Percentiles rank a stretch among this genome's conserved stretches.
Evolutionary conservation across 2,329 filamentous ascomycete species (phyloP).

Genomic region (Ascochyta rabiei): DNA sequence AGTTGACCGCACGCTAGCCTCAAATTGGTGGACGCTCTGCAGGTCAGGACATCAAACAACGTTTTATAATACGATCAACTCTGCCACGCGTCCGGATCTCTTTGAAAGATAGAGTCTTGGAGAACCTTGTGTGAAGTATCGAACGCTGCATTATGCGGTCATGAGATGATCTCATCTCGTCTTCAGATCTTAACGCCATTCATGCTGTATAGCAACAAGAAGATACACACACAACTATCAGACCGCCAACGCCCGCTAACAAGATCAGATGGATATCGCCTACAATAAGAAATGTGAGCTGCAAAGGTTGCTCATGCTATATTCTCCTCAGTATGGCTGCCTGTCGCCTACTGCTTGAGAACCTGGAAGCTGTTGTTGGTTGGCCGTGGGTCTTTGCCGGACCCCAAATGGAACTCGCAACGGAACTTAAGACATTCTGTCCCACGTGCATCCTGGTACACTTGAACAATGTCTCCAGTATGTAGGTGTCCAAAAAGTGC

Average conservation of each 20-base stretch:
- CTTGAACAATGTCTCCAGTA: constrained; percentile 75
- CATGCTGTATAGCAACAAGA: constrained; percentile 1
- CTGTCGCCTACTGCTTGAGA: not conserved
- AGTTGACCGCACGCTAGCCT: constrained; percentile 7
- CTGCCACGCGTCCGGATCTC: not conserved
- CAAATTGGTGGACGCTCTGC: not conserved
- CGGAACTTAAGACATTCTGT: constrained; percentile 49
- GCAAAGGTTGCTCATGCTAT: not conserved
- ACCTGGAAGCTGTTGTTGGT: constrained; percentile 34
- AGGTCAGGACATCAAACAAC: not conserved
- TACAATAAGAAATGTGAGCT: not conserved
- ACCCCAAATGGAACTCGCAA: constrained; percentile 52
- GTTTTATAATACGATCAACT: not conserved
- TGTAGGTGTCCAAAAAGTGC: constrained; percentile 70
- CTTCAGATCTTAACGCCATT: not conserved
- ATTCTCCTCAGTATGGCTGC: not conserved
- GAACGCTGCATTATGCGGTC: not conserved
- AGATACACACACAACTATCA: not conserved
- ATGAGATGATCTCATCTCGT: not conserved
- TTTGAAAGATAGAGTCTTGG: not conserved
- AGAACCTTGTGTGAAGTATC: not conserved
- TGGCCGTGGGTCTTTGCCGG: constrained; percentile 38
- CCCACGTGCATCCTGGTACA: constrained; percentile 63
- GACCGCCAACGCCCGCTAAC: constrained; percentile 12
- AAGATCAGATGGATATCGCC: constrained; percentile 12